Conservation (phyloP, 495 filamentous ascomycete genomes). For the Aspergillus ostianus region DNA sequence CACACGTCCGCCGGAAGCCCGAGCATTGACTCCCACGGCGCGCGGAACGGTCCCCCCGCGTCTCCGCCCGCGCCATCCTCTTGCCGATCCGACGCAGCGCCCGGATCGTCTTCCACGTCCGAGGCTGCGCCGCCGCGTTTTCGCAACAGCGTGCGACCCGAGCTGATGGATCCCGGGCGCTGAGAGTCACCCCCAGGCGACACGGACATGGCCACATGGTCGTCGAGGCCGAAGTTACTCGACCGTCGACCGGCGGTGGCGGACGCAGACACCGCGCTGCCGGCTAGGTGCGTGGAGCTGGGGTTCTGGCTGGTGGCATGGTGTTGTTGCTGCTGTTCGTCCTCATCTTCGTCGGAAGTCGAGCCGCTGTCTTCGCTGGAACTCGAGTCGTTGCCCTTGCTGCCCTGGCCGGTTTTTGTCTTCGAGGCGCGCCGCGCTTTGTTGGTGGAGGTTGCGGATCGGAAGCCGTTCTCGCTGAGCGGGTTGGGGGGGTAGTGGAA, state of each 20-base stretch:
- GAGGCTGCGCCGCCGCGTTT: slow-evolving; percentile 34
- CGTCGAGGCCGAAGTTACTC: slow-evolving; percentile 42
- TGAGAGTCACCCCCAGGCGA: slow-evolving; percentile 37
- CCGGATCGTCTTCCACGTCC: slow-evolving; percentile 44
- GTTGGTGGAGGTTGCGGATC: slow-evolving; percentile 20
- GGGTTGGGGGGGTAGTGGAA: slow-evolving; percentile 85
- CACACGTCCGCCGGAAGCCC: slow-evolving; percentile 75
- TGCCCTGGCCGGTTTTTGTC: slow-evolving; percentile 31
- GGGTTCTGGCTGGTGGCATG: slow-evolving; percentile 9
- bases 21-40: slow-evolving; percentile 75
- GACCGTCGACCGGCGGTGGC: slow-evolving; percentile 23
- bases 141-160: slow-evolving; percentile 38
- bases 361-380: slow-evolving; percentile 48
- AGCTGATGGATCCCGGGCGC: slow-evolving; percentile 42
- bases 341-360: slow-evolving; percentile 52
- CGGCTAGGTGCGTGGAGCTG: slow-evolving; percentile 15
- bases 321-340: slow-evolving; percentile 33
- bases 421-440: slow-evolving; percentile 37
- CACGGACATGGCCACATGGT: slow-evolving; percentile 25
- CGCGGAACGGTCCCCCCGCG: slow-evolving; percentile 36
- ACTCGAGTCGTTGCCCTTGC: slow-evolving; percentile 40
- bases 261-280: slow-evolving; percentile 24
- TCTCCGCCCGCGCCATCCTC: slow-evolving; percentile 50
- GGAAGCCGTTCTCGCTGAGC: slow-evolving; percentile 43
- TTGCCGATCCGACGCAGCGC: slow-evolving; percentile 40